Evolutionary conservation across 179 eudicot genomes (phyloP).

Genomic region (Kewa caespitosa): DNA sequence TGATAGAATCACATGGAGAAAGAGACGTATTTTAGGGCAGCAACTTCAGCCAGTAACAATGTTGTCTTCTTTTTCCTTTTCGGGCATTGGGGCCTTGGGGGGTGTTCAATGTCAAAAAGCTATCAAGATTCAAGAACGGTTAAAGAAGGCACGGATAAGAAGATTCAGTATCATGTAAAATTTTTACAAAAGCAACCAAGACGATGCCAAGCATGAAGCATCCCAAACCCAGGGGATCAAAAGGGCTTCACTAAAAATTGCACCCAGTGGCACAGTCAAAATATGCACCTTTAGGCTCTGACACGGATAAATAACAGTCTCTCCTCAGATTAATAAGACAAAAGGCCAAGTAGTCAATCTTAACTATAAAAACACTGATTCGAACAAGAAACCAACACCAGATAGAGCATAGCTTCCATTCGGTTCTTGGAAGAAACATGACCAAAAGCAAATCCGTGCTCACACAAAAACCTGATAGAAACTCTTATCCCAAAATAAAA

Average conservation of each 20-base stretch:
- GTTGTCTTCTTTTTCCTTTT: neutral
- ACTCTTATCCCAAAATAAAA: neutral
- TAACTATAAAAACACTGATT: neutral
- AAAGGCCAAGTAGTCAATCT: neutral
- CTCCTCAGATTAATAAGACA: neutral
- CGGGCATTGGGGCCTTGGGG: neutral
- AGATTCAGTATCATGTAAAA: neutral
- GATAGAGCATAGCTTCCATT: neutral
- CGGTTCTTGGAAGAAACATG: neutral
- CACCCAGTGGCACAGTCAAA: neutral
- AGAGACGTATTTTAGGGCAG: neutral
- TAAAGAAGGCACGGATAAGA: neutral
- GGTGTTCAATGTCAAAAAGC: neutral
- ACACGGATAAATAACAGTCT: neutral
- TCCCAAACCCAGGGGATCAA: neutral
- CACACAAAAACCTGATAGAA: neutral
- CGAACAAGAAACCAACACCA: neutral
- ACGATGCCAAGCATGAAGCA: neutral
- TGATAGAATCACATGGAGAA: conserved; percentile 18
- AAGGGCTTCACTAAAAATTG: neutral
- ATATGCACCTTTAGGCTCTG: neutral
- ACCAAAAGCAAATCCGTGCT: neutral
- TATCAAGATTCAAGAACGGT: neutral
- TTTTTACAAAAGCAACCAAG: too few relatives aligned
- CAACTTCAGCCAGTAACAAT: neutral